Evolutionary conservation across 306 rosid genomes (phyloP).

Genomic region (Geum urbanum): DNA sequence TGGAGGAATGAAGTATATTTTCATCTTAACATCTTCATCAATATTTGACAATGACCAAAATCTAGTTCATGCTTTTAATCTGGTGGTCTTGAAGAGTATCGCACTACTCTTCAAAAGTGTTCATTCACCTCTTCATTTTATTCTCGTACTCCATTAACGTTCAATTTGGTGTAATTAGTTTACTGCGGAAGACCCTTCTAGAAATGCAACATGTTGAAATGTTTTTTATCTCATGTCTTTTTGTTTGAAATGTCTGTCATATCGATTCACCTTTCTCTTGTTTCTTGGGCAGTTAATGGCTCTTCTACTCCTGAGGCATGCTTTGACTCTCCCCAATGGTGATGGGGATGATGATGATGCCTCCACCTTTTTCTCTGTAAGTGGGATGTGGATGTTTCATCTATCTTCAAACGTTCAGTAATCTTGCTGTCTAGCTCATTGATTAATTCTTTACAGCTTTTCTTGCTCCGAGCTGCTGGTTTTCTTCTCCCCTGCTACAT

Average conservation of each 20-base stretch:
- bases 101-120: neutral
- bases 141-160: neutral
- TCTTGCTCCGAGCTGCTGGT: slow-evolving; percentile 59
- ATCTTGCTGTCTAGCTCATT: slow-evolving; percentile 15
- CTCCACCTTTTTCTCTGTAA: slow-evolving; percentile 50
- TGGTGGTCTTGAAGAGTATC: neutral
- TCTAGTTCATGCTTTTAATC: neutral
- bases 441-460: slow-evolving; percentile 39
- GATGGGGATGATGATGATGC: slow-evolving; percentile 51
- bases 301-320: slow-evolving; percentile 54
- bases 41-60: neutral
- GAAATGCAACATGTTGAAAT: slow-evolving; percentile 7
- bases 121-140: neutral
- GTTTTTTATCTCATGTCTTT: neutral
- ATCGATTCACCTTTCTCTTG: neutral
- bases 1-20: neutral
- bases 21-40: neutral
- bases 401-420: neutral
- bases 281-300: slow-evolving; percentile 48
- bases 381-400: slow-evolving; percentile 13
- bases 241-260: neutral
- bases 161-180: neutral
- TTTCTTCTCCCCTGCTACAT: slow-evolving; percentile 57
- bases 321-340: slow-evolving; percentile 38
- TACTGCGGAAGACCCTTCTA: neutral